Conservation (phyloP, 2,329 filamentous ascomycete species). For the Elsinoe perseae region DNA sequence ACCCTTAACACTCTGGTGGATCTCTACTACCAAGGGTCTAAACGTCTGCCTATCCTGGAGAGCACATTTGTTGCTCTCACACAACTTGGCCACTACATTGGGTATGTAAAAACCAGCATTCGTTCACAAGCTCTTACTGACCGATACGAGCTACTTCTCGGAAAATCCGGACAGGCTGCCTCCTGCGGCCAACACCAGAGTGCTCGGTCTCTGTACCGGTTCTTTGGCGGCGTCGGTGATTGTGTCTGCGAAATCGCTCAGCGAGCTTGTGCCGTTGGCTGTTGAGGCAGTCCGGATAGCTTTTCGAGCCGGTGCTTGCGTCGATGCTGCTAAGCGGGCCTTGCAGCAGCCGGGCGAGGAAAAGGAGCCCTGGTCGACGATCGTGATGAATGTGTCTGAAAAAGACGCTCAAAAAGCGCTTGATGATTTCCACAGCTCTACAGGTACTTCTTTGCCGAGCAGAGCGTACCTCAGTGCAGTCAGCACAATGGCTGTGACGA, state of each 20-base stretch:
- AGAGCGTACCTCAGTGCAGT: slow-evolving; percentile 53
- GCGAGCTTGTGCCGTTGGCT: slow-evolving; percentile 54
- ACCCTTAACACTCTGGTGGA: slow-evolving; percentile 58
- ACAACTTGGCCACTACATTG: slow-evolving; percentile 62
- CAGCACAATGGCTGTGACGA: slow-evolving; percentile 51
- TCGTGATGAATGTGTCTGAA: slow-evolving; percentile 52
- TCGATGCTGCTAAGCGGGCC: slow-evolving; percentile 36
- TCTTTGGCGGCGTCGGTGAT: slow-evolving; percentile 62
- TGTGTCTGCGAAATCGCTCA: slow-evolving; percentile 54
- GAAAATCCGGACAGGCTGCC: slow-evolving; percentile 49
- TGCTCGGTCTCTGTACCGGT: slow-evolving; percentile 61
- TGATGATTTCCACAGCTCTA: slow-evolving; percentile 50
- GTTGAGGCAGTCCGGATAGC: slow-evolving; percentile 58
- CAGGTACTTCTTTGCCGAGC: slow-evolving; percentile 44
- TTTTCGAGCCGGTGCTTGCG: slow-evolving; percentile 52
- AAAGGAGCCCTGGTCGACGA: slow-evolving; percentile 58
- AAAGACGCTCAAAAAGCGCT: slow-evolving; percentile 45
- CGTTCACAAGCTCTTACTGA: too few relatives aligned
- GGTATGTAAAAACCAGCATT: too few relatives aligned
- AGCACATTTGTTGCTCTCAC: slow-evolving; percentile 57
- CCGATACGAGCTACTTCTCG: slow-evolving; percentile 40
- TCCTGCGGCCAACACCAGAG: slow-evolving; percentile 42
- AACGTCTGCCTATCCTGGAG: slow-evolving; percentile 56
- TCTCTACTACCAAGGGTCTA: slow-evolving; percentile 50
- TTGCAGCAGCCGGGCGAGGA: slow-evolving; percentile 48